These are phyloP conservation scores for Poronia punctata DNA, from an alignment of 495 filamentous ascomycete genomes.

Conservation along the genomic window DNA sequence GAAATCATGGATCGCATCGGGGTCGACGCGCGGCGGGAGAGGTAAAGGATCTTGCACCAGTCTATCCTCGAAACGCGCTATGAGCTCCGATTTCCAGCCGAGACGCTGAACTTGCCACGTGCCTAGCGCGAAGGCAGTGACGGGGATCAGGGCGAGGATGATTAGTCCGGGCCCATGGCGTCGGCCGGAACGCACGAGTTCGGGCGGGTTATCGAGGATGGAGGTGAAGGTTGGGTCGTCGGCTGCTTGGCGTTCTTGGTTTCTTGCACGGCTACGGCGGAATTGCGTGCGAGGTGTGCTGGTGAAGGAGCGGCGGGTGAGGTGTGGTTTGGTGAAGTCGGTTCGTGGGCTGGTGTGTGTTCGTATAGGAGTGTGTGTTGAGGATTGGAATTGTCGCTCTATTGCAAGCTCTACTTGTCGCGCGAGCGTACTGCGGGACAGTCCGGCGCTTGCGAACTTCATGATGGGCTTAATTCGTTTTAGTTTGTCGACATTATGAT, in stretches of 20 bases:
- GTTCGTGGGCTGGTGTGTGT: constrained; percentile 2
- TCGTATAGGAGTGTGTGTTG: background rate
- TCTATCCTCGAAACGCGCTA: constrained; percentile 85
- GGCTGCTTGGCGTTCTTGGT: constrained; percentile 33
- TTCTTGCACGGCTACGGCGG: background rate
- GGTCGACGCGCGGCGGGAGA: constrained; percentile 74
- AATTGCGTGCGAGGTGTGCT: constrained; percentile 8
- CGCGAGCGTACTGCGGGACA: constrained; percentile 15
- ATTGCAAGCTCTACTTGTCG: constrained; percentile 17
- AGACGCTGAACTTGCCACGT: constrained; percentile 96
- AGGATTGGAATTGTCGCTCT: constrained; percentile 13
- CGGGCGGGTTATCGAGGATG: constrained; percentile 77
- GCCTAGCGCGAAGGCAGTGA: constrained; percentile 83
- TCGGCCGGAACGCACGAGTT: constrained; percentile 61
- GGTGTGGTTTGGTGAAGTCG: background rate
- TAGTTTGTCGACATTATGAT: constrained; percentile 5
- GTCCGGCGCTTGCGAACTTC: constrained; percentile 10
- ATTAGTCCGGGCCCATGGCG: constrained; percentile 78
- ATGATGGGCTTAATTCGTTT: constrained; percentile 7
- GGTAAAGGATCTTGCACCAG: constrained; percentile 81
- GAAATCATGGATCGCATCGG: constrained; percentile 72
- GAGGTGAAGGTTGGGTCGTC: constrained; percentile 70
- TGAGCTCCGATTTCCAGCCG: constrained; percentile 84
- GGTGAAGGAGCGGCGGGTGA: constrained; percentile 26
- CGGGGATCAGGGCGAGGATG: constrained; percentile 77